Base-by-base conservation (phyloP, 257 asterid species). In the Eucommia ulmoides region DNA sequence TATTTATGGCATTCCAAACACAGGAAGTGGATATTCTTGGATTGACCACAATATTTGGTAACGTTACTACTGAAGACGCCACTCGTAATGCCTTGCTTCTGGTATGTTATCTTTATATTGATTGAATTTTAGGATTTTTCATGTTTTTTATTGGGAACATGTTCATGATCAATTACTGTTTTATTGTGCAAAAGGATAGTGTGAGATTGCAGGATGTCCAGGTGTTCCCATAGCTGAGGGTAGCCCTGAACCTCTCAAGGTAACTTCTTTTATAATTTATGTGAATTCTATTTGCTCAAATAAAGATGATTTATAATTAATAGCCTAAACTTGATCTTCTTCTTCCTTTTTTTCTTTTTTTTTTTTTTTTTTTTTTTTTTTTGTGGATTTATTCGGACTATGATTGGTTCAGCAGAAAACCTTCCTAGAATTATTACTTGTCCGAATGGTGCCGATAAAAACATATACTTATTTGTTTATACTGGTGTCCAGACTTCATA, bases 161-260 rank as follows among this genome's bases (percentile, higher is more conserved):
- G 57, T 61, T 63, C 69, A 53, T 82, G 86, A 84, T 78, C 82
- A 23, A 48, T 59, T 51, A 54, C 64, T 49, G 22, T 58, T 71
- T 64, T 59, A 26, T 57, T 77, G 65, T 75, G 84, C 83, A 83
- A 91, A 91, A 86, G 88, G 89, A 86, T 81, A 86, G 99, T 83
- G 99, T 79, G 99, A 86, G 87, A 74, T 82, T 53, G 97, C 94
- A 83, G 97, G 97, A 75, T 65, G 66, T 74, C 76, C 93, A 19
- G 93, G 77, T 63, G 33, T 74, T 56, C 99, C 96, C 19, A 96
- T 91, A 26, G 94, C 97, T 2, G 85, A 86, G 74, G 99, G 99
- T 59, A 79, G 82, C 68, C 51, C 51, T 17, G 89, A 74, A 72
- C 77, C 97, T 45, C 62, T 91, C 56, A 91, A 83, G 99, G 99